Percentiles rank a stretch among this genome's conserved stretches.
Conservation (phyloP, 495 filamentous ascomycete genomes). For the Trypethelium eluteriae region DNA sequence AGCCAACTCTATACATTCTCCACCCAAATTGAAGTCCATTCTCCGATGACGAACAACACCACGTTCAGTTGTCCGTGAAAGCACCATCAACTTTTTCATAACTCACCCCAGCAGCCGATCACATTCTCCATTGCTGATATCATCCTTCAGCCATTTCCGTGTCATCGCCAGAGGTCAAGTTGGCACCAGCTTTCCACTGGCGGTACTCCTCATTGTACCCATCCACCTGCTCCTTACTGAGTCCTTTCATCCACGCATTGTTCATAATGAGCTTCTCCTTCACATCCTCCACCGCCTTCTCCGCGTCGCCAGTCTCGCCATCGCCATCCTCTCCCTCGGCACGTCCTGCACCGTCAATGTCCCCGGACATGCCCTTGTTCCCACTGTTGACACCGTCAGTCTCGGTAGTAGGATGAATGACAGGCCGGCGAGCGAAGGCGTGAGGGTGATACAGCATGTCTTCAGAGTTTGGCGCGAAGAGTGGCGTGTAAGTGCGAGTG, state of each 20-base stretch:
- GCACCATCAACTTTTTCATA: neutral
- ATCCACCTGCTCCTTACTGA: constrained; percentile 64
- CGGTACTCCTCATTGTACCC: constrained; percentile 54
- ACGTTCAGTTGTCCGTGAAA: neutral
- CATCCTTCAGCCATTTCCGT: constrained; percentile 11
- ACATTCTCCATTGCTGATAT: neutral
- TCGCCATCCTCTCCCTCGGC: constrained; percentile 17
- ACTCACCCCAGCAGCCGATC: neutral
- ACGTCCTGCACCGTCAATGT: constrained; percentile 16
- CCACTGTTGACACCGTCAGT: neutral
- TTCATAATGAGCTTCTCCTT: constrained; percentile 68
- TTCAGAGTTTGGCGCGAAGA: constrained; percentile 62
- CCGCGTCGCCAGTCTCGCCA: constrained; percentile 41
- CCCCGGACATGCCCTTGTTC: constrained; percentile 13
- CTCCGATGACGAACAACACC: too few relatives aligned
- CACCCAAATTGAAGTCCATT: neutral
- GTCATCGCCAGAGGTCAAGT: neutral
- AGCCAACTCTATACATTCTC: neutral
- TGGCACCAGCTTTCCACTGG: neutral
- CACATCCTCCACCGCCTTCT: constrained; percentile 50
- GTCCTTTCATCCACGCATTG: constrained; percentile 64
- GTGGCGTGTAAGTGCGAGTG: constrained; percentile 71
- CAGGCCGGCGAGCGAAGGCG: neutral
- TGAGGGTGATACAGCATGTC: constrained; percentile 49
- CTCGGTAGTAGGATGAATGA: constrained; percentile 4